Evolutionary conservation across 495 filamentous ascomycete species (phyloP).

Genomic region (Penicillium angulare): DNA sequence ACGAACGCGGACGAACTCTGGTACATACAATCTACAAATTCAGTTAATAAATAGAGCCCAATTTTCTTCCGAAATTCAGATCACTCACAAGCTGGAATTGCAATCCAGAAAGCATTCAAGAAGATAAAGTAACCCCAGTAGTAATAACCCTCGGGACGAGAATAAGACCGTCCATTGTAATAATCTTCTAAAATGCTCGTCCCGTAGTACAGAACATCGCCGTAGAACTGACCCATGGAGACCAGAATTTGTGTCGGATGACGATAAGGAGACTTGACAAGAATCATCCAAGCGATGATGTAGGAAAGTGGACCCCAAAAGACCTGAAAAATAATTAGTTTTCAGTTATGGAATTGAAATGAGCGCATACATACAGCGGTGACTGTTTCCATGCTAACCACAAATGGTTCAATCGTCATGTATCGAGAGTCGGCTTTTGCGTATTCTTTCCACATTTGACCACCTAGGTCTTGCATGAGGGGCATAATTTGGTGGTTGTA

Average conservation of each 20-base stretch:
- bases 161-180: conserved; percentile 1
- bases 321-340: not conserved
- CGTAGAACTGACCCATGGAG: conserved; percentile 10
- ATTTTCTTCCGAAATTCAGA: not conserved
- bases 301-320: conserved; percentile 6
- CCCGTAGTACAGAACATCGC: conserved; percentile 9
- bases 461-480: not conserved
- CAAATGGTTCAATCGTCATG: not conserved
- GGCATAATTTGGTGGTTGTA: conserved; percentile 3
- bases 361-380: not conserved
- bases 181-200: conserved; percentile 1
- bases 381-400: conserved; percentile 7
- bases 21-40: not conserved
- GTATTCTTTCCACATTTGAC: conserved; percentile 9
- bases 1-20: not conserved
- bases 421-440: conserved; percentile 3
- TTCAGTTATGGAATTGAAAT: not conserved
- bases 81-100: not conserved
- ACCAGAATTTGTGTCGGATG: conserved; percentile 7
- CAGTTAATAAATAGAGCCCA: not conserved
- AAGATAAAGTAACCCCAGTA: conserved; percentile 13
- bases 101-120: conserved; percentile 6
- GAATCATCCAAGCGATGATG: not conserved
- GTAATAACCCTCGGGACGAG: conserved; percentile 3
- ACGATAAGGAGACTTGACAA: not conserved